phyloP scores from a whole-genome alignment of 108 stramenopile species.

The Chaetoceros tenuissimus region DNA sequence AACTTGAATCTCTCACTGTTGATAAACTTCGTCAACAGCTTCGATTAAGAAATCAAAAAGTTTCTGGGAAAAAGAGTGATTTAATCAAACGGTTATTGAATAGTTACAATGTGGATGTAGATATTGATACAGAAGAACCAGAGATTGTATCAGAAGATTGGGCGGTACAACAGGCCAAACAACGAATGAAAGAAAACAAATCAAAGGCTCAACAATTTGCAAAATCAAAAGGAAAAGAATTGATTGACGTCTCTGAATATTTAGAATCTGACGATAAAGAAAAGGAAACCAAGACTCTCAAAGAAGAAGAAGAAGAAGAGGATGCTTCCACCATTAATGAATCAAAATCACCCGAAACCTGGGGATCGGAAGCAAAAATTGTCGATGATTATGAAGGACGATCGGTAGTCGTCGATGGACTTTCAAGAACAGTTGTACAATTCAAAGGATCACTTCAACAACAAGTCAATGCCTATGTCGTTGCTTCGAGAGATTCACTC shows the following conservation, averaged over 20 bases:
- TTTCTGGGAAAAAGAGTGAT: slow-evolving; percentile 58
- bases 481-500: slow-evolving; percentile 63
- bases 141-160: not conserved
- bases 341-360: slow-evolving; percentile 48
- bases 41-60: slow-evolving; percentile 57
- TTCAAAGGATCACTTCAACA: slow-evolving; percentile 61
- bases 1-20: slow-evolving; percentile 56
- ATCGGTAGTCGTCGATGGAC: slow-evolving; percentile 53
- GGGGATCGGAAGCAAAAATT: slow-evolving; percentile 74
- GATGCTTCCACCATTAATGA: slow-evolving; percentile 1
- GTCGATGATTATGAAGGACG: slow-evolving; percentile 77
- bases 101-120: not conserved
- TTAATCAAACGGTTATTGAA: slow-evolving; percentile 51
- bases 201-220: slow-evolving; percentile 33
- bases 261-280: slow-evolving; percentile 52
- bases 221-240: slow-evolving; percentile 48
- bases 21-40: slow-evolving; percentile 69
- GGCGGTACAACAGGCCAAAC: not conserved
- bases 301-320: not conserved
- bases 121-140: not conserved
- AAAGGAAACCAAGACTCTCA: slow-evolving; percentile 24
- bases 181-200: slow-evolving; percentile 8
- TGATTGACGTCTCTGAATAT: slow-evolving; percentile 68
- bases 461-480: slow-evolving; percentile 67
- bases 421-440: slow-evolving; percentile 64